Base-by-base conservation (phyloP, 805 yeast genomes). In the Candida qinlingensis region DNA sequence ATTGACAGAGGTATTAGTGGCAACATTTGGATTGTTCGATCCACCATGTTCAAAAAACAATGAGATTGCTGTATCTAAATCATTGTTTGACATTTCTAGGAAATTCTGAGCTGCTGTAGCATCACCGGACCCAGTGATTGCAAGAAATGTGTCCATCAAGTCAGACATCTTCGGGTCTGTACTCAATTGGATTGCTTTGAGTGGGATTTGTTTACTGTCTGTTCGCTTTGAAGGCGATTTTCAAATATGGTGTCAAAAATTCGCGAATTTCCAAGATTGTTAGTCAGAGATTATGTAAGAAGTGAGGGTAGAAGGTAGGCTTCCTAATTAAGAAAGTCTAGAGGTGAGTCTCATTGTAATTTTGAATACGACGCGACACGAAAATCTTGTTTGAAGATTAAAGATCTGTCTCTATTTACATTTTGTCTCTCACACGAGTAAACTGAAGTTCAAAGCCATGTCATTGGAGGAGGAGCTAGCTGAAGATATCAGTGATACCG, bases 51-150 rank as follows among this genome's bases (percentile, higher is more conserved):
- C 98, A 68, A 86, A 83, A 65, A 70, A 94, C 40, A 94, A 70
- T 11, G 89, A 80, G 7, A 94, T 87, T 0, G 99, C 98, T 25
- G 81, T 77, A 49, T 91, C 96, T 34, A 92, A 63, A 62, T 88
- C 80, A 41, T 81, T 80, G 44, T 84, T 90, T 5, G 92, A 76
- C 70, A 92, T 81, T 28, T 84, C 90, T 25, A 94, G 65, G 61
- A 84, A 94, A 56, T 84, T 88, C 46, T 74, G 70, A 1, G 98
- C 98, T 10, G 77, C 69, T 5, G 73, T 74, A 1, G 77, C 74
- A 61, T 86, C 92, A 2, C 80, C 74, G 3, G 80, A 79, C 26
- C 88, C 86, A 0, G 98, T 90, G 46, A 94, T 83, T 38, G 92
- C 91, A 65, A 91, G 72, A 66, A 94, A 94, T 26, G 83, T 78